Percentiles rank a stretch among this genome's conserved stretches.
Evolutionary conservation across 495 filamentous ascomycete species (phyloP).

Genomic region (Penicillium desertorum): DNA sequence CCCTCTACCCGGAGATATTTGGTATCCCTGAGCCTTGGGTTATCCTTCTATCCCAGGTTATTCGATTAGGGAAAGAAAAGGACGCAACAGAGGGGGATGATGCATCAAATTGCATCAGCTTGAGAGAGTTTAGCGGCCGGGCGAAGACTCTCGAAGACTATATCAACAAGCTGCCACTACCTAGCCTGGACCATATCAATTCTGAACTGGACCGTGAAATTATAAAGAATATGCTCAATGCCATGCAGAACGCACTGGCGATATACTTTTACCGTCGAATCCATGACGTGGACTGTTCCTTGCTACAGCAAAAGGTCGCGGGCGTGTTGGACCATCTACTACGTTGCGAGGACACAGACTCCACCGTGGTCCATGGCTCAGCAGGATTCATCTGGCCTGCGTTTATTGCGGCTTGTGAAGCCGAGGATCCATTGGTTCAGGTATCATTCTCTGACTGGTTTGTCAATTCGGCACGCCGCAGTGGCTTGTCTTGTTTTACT

Average conservation of each 20-base stretch:
- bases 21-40: constrained; percentile 31
- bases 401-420: constrained; percentile 34
- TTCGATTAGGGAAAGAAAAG: constrained; percentile 31
- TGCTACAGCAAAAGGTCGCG: constrained; percentile 25
- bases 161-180: constrained; percentile 20
- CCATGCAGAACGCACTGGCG: constrained; percentile 27
- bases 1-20: constrained; percentile 31
- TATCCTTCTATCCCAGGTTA: constrained; percentile 24
- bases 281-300: constrained; percentile 26
- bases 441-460: constrained; percentile 29
- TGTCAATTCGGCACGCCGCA: constrained; percentile 18
- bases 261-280: constrained; percentile 37
- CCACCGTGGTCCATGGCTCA: constrained; percentile 22
- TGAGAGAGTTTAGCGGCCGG: constrained; percentile 24
- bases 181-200: constrained; percentile 15
- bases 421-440: constrained; percentile 23
- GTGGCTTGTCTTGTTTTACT: constrained; percentile 22
- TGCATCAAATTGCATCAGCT: constrained; percentile 9
- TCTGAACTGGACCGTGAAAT: constrained; percentile 16
- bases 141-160: constrained; percentile 26
- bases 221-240: constrained; percentile 21
- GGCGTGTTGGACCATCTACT: constrained; percentile 24
- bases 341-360: constrained; percentile 21
- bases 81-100: constrained; percentile 19
- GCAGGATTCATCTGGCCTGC: constrained; percentile 31